Conservation (phyloP, 2,329 filamentous ascomycete species). For the Diaporthe sp. region DNA sequence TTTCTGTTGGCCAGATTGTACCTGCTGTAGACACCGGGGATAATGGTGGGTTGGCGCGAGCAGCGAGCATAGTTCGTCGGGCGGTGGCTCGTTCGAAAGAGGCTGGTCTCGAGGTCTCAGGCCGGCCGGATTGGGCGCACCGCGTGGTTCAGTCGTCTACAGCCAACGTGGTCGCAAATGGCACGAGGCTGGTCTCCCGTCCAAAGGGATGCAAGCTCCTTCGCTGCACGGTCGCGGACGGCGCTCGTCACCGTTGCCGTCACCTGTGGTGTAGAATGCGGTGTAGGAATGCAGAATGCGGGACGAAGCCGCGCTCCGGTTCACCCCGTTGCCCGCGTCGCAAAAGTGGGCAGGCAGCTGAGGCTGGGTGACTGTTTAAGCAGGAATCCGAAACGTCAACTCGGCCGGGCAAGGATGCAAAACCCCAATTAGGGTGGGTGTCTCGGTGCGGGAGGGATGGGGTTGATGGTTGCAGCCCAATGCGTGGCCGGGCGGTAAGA, state of each 20-base stretch:
- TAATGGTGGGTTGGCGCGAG: conserved; percentile 74
- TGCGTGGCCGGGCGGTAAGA: conserved; percentile 28
- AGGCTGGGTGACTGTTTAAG: conserved; percentile 12
- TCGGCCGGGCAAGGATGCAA: conserved; percentile 31
- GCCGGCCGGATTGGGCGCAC: conserved; percentile 15
- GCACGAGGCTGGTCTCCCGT: neutral
- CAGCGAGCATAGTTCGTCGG: conserved; percentile 39
- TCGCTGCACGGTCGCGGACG: conserved; percentile 30
- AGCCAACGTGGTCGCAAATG: neutral
- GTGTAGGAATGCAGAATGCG: conserved; percentile 9
- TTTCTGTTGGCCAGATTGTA: conserved; percentile 81
- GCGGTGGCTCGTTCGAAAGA: conserved; percentile 2
- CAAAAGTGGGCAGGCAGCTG: conserved; percentile 32
- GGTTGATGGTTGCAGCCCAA: conserved; percentile 32
- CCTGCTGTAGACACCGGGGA: conserved; percentile 87
- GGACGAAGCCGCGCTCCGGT: conserved; percentile 5
- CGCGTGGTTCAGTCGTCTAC: conserved; percentile 16
- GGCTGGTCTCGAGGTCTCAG: conserved; percentile 24
- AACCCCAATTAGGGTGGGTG: conserved; percentile 17
- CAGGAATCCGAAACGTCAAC: conserved; percentile 39
- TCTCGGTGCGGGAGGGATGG: conserved; percentile 35
- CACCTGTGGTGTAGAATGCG: conserved; percentile 20
- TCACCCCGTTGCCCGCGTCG: conserved; percentile 33
- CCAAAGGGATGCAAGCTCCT: neutral
- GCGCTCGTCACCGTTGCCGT: conserved; percentile 32